Percentiles rank a stretch among this genome's conserved stretches.
phyloP scores from a whole-genome alignment of 1,284 basidiomycete species.

The Golubevia pallescens region DNA sequence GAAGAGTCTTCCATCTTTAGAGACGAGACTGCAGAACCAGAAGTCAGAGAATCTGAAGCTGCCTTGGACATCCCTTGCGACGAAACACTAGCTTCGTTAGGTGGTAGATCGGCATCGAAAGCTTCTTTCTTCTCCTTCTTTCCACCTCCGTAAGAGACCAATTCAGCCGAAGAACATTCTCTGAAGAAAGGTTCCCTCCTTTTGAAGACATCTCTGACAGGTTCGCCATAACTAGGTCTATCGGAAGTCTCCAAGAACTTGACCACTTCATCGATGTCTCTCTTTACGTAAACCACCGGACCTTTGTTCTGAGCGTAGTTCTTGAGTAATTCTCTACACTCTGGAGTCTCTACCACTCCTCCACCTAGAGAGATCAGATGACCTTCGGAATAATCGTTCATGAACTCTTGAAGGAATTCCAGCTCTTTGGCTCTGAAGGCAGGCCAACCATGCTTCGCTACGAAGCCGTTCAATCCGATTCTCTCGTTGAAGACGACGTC shows the following conservation, averaged over 20 bases:
- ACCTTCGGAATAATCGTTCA: conserved; percentile 22
- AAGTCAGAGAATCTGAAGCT: background rate
- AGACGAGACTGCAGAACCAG: no score
- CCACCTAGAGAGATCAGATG: conserved; percentile 83
- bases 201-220: conserved; percentile 43
- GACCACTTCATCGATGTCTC: conserved; percentile 47
- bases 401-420: conserved; percentile 37
- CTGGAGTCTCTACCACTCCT: conserved; percentile 86
- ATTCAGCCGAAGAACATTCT: conserved; percentile 47
- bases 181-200: conserved; percentile 48
- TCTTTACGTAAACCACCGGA: conserved; percentile 54
- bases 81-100: background rate
- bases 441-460: conserved; percentile 52
- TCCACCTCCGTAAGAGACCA: conserved; percentile 42
- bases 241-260: conserved; percentile 46
- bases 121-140: conserved; percentile 8
- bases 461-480: conserved; percentile 33
- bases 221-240: conserved; percentile 59
- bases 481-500: conserved; percentile 53
- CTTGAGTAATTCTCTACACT: conserved; percentile 51
- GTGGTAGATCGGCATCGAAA: background rate
- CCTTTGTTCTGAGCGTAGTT: conserved; percentile 40
- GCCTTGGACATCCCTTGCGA: background rate
- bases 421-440: conserved; percentile 50
- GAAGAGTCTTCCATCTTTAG: conserved; percentile 14